Base-by-base conservation (phyloP, 345 rosid genomes). In the Lepidium africanum region DNA sequence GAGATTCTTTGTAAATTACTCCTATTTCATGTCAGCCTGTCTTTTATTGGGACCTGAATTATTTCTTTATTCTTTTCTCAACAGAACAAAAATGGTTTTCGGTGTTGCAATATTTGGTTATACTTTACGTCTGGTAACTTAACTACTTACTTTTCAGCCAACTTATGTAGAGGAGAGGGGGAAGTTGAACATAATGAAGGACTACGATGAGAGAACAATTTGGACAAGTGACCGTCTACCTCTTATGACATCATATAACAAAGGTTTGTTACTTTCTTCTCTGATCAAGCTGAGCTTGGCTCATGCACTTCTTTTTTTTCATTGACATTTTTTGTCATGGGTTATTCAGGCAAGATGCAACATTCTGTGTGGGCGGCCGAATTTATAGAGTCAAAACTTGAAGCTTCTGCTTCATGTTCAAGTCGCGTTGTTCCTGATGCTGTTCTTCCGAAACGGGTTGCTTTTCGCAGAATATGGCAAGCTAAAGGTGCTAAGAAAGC, bases 361-460 rank as follows among this genome's bases (percentile, higher is more conserved):
- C 99, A 94, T 72, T 88, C 99, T 17, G 78, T 94, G 70, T 94
- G 97, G 97, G 87, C 81, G 60, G 87, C 79, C 67, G 94, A 94
- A 85, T 68, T 78, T 43, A 75, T 75, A 72, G 82, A 82, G 75
- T 81, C 89, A 21, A 83, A 71, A 69, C 74, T 60, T 57, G 92
- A 85, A 77, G 85, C 73, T 67, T 80, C 64, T 69, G 67, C 72
- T 45, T 49, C 70, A 56, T 68, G 81, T 77, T 67, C 72, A 46
- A 67, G 63, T 39, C 77, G 85, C 59, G 66, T 62, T 48, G 78
- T 83, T 72, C 86, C 91, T 38, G 74, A 76, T 55, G 62, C 81
- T 58, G 76, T 87, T 60, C 57, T 72, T 14, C 77, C 83, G 13
- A 91, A 88, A 65, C 80, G 76, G 56, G 80, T 87, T 70, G 87